Evolutionary conservation across 805 yeast species (phyloP).

Genomic region (Metschnikowia rubicola): DNA sequence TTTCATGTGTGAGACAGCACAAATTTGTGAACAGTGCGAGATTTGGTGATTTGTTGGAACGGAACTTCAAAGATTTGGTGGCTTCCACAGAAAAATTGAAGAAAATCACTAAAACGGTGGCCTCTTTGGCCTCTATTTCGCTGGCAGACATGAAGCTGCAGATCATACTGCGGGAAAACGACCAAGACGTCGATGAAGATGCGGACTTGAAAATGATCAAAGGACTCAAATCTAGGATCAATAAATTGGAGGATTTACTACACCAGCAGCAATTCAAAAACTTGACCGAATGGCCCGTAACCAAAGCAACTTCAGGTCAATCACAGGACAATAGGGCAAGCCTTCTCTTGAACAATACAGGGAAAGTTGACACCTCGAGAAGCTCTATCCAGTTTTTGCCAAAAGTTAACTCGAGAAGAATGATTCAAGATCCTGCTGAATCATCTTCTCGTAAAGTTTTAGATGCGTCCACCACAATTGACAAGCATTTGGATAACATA

Average conservation of each 20-base stretch:
- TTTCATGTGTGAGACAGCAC: slow-evolving; percentile 25
- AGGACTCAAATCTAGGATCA: slow-evolving; percentile 69
- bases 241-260: slow-evolving; percentile 69
- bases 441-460: slow-evolving; percentile 18
- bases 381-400: slow-evolving; percentile 28
- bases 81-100: slow-evolving; percentile 38
- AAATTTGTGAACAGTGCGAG: slow-evolving; percentile 23
- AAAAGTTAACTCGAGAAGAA: neutral
- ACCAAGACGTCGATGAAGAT: slow-evolving; percentile 19
- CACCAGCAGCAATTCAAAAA: slow-evolving; percentile 69
- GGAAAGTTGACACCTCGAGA: neutral
- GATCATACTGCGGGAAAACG: slow-evolving; percentile 7
- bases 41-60: slow-evolving; percentile 38
- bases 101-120: slow-evolving; percentile 28
- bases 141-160: slow-evolving; percentile 16
- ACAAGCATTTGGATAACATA: slow-evolving; percentile 42
- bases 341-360: slow-evolving; percentile 6
- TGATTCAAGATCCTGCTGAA: neutral
- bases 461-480: slow-evolving; percentile 37
- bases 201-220: slow-evolving; percentile 40
- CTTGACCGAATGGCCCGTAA: slow-evolving; percentile 45
- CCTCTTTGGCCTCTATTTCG: slow-evolving; percentile 23
- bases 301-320: neutral
- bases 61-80: slow-evolving; percentile 44
- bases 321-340: slow-evolving; percentile 14